Evolutionary conservation across 495 filamentous ascomycete species (phyloP), one percentile per base, ranked within the genome.

Genomic region (Podospora comata): DNA sequence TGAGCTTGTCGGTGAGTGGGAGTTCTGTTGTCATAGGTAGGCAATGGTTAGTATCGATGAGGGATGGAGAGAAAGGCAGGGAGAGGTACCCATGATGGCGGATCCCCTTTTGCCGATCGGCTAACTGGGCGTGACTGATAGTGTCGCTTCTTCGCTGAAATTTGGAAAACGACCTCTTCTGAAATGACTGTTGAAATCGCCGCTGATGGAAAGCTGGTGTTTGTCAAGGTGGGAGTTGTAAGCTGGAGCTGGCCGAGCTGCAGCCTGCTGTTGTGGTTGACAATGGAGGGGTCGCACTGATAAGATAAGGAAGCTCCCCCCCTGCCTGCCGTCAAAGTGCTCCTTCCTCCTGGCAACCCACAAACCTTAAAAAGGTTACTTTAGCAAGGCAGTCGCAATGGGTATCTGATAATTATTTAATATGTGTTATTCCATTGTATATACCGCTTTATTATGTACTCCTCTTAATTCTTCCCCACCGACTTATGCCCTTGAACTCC

Each of bases 11-110:
- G 44, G 67, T 72, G 13, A 66, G 59, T 2, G 75, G 76, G 70
- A 96, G 89, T 85, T 97, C 95, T 97, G 63, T 23, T 23, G 23
- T 23, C 23, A 23, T 23, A 23, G 23, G 23, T 59, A 61, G 4
- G 30, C 16, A 28, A 61, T 58, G 56, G 56, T 28, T 30, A 26
- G 7, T 61, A 61, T 61, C 26, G n/a, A 30, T 61, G 59, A 61
- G 11, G 5, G 27, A 15, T 61, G 59, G 23, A 28, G 13, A n/a
- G 16, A 58, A 2, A 23, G 23, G 23, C 30, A 7, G 55, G 55
- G n/a, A 18, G 55, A 20, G 55, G 55, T 58, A 58, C 66, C 69
- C 69, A 68, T 68, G 13, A 26, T 66, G 60, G 15, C 19, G 16
- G 27, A 27, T 27, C 5, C 23, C 16, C 7, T 13, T 23, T 5